Percentiles rank a stretch among this genome's conserved stretches.
Conservation (phyloP, 495 filamentous ascomycete genomes). For the Thermothielavioides terrestris region DNA sequence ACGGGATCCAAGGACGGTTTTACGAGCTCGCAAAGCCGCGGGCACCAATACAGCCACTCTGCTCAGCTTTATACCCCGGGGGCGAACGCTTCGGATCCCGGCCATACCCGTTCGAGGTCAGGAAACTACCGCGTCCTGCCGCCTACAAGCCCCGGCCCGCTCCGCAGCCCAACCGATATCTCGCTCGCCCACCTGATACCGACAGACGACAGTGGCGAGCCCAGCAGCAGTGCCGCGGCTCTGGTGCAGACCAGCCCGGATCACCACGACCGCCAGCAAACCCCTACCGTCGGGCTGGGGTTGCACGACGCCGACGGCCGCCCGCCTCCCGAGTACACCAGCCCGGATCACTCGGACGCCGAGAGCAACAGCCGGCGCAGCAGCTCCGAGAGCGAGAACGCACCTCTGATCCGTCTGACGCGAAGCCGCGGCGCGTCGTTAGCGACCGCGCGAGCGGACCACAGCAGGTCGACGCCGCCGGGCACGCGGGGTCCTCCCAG, state of each 20-base stretch:
- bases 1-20: constrained; percentile 60
- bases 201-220: constrained; percentile 69
- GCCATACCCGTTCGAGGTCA: constrained; percentile 48
- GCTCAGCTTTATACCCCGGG: constrained; percentile 31
- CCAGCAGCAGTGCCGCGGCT: constrained; percentile 46
- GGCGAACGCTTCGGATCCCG: constrained; percentile 25
- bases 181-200: constrained; percentile 72
- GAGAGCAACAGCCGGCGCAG: constrained; percentile 40
- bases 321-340: constrained; percentile 67
- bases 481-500: constrained; percentile 21
- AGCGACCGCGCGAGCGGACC: constrained; percentile 30
- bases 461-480: background rate
- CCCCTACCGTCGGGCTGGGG: constrained; percentile 23
- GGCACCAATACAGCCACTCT: constrained; percentile 41
- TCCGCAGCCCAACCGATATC: constrained; percentile 92
- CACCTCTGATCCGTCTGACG: constrained; percentile 30
- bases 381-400: constrained; percentile 39
- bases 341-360: constrained; percentile 48
- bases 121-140: constrained; percentile 55
- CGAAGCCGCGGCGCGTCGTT: constrained; percentile 36
- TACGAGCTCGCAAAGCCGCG: constrained; percentile 48
- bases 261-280: constrained; percentile 29
- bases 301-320: constrained; percentile 31
- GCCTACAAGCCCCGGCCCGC: constrained; percentile 80
- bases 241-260: constrained; percentile 17